Evolutionary conservation across 306 rosid species (phyloP), one percentile per base, ranked within the genome.

Genomic region (Prunus mume): DNA sequence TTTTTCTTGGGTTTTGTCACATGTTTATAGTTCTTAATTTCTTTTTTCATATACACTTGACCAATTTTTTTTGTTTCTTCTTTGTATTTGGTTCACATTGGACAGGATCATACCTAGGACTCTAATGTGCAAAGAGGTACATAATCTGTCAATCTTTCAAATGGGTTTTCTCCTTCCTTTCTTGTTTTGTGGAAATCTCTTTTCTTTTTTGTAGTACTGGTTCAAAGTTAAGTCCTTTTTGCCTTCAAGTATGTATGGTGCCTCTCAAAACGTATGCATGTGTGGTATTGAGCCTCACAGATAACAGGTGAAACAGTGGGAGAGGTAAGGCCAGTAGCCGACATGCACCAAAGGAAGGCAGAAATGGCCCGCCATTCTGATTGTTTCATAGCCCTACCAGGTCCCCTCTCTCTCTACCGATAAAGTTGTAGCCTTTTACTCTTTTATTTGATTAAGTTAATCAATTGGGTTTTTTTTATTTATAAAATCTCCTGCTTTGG

Each of bases 301-400:
- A 63, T 86, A 65, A 85, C 89, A 12, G 91, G 91, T 14, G 91
- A 88, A 78, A 88, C 91, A 17, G 83, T 85, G 54, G 89, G 91
- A 17, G 89, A 85, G 65, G 86, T 85, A 17, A 83, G 71, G 78
- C 77, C 87, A 45, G 89, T 88, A 61, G 86, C 88, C 30, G 88
- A 79, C 83, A 88, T 88, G 92, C 92, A 88, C 75, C 85, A 88
- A 82, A 79, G 90, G 51, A 88, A 88, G 62, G 91, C 91, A n/a
- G 90, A 86, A 82, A 88, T 88, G 91, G 91, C 91, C 68, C 89
- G 88, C 80, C 88, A 83, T 76, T 83, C 91, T 49, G 91, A 88
- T 86, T 83, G 88, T 65, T 88, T 85, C 32, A 86, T 88, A 67
- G 91, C 91, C 38, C 78, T 88, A 49, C 90, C 91, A 79, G 91